Evolutionary conservation across 1,284 basidiomycete genomes (phyloP).

Genomic region (Ustilago shanxiensis): DNA sequence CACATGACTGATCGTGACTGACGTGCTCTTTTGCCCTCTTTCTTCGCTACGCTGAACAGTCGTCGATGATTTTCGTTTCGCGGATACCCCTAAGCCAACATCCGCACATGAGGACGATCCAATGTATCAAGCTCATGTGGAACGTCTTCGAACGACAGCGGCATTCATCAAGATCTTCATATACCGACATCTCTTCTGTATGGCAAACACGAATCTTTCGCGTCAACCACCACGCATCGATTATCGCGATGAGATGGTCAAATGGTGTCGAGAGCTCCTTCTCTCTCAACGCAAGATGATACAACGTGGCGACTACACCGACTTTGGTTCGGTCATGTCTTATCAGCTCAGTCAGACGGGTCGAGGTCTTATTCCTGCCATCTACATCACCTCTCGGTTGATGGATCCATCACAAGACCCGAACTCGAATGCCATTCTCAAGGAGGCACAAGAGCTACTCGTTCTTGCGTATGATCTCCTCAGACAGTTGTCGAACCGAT

Average conservation of each 20-base stretch:
- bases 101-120: conserved; percentile 46
- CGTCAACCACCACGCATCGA: conserved; percentile 46
- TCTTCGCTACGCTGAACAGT: conserved; percentile 2
- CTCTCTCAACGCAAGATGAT: conserved; percentile 56
- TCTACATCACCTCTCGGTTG: conserved; percentile 49
- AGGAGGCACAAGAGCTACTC: conserved; percentile 48
- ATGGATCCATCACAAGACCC: conserved; percentile 49
- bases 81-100: conserved; percentile 43
- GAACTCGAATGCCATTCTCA: conserved; percentile 32
- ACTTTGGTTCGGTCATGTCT: conserved; percentile 55
- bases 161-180: conserved; percentile 57
- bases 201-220: conserved; percentile 39
- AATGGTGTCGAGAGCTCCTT: conserved; percentile 50
- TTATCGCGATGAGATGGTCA: conserved; percentile 54
- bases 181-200: conserved; percentile 41
- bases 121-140: conserved; percentile 48
- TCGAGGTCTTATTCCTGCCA: conserved; percentile 49
- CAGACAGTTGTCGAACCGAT: conserved; percentile 33
- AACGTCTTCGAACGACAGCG: conserved; percentile 45
- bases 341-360: conserved; percentile 52
- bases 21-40: not conserved
- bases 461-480: conserved; percentile 52
- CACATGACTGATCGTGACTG: not conserved
- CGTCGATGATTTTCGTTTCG: conserved; percentile 41
- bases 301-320: conserved; percentile 46